A percentile compares a stretch with the other conserved stretches of the same genome.
Conservation (phyloP, 1,284 basidiomycete genomes). For the Pterulicium gracile region DNA sequence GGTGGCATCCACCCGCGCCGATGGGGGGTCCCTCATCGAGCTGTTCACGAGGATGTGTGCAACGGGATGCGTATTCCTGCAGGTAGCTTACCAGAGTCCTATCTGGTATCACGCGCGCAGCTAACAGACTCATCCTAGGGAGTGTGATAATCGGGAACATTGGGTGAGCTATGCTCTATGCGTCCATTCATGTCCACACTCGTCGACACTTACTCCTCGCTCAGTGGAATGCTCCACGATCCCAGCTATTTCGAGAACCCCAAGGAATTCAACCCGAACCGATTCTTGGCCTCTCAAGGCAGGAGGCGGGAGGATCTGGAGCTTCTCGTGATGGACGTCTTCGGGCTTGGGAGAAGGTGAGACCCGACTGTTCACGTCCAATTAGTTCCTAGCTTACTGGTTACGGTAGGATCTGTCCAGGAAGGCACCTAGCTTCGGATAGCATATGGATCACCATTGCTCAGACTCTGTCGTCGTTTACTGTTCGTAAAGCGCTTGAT, state of each 20-base stretch:
- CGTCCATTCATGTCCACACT: too few species aligned
- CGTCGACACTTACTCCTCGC: too few species aligned
- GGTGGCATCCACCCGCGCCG: not conserved
- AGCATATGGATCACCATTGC: conserved; percentile 41
- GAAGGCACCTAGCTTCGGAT: conserved; percentile 34
- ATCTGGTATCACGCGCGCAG: too few species aligned
- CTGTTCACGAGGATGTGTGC: not conserved
- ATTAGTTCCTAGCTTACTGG: not conserved
- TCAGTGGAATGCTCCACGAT: not conserved
- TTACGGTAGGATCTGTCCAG: not conserved
- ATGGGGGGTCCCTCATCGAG: not conserved
- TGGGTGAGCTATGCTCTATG: not conserved
- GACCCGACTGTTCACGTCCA: too few species aligned
- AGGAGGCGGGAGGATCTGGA: too few species aligned
- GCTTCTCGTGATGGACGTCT: too few species aligned
- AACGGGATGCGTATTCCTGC: not conserved
- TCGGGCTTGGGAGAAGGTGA: not conserved
- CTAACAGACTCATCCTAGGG: not conserved
- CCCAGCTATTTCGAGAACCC: not conserved
- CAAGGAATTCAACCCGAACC: not conserved
- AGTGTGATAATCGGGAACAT: not conserved
- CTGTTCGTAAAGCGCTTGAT: conserved; percentile 38
- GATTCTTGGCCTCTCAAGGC: not conserved
- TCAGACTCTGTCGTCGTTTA: conserved; percentile 38
- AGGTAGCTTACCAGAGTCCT: not conserved